Base-by-base conservation (phyloP, 148 eudicot genomes). In the Polygonum aviculare region DNA sequence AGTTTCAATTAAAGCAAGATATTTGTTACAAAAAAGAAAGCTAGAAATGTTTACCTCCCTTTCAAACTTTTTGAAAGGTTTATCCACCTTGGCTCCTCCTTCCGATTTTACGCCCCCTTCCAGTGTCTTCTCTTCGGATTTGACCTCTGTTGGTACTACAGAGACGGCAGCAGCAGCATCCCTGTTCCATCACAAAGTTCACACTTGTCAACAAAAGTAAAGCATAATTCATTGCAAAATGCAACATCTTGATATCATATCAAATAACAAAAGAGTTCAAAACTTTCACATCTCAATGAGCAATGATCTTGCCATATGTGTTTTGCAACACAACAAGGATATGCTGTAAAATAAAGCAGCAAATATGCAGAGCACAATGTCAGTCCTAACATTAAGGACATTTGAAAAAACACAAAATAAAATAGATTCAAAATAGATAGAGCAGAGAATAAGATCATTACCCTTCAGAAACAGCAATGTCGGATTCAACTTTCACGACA, bases 131-230 rank as follows among this genome's bases (percentile, higher is more conserved):
- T 67, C 65, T 35, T 15, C 77, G 71, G 70, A 11, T 51, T 70
- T 78, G 2, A 39, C 72, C 39, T 52, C 81, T 44, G 54, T 69
- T 36, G 79, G 69, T 18, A 74, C 72, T 73, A 73, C 80, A 57
- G 33, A 8, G 33, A 59, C 35, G 1, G 72, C 12, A 16, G 54
- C 74, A 48, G 74, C 74, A 48, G 74, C 74, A 72, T 75, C 80
- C 73, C 88, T 85, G 82, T 51, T 22, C 21, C 49, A 70, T 21
- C 4, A 35, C 35, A 59, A 36, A 35, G 21, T 7, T 65, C 1
- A 65, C 8, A 65, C 2, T 5, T 39, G 31, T 65, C 16, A 26
- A 65, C n/a, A 31, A 65, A 65, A 48, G 50, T 12, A 48, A 48
- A 16, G 16, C 4, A 50, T 44, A 6, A 44, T 50, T 50, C 55